These are phyloP conservation scores for Trichoderma lentiforme DNA, from an alignment of 2,329 filamentous ascomycete species.

Conservation along the genomic window DNA sequence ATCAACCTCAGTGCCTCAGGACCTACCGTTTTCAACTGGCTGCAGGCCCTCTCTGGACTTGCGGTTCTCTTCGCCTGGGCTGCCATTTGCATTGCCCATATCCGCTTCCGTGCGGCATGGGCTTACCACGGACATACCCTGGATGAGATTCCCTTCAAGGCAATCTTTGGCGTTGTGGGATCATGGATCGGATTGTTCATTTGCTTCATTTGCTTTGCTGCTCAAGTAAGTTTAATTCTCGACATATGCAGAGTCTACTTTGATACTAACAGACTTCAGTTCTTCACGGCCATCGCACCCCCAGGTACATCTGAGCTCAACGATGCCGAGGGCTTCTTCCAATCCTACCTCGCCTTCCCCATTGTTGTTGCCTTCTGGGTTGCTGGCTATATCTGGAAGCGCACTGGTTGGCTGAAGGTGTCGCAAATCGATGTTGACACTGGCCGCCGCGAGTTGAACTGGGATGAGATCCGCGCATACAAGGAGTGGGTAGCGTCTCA, in stretches of 20 bases:
- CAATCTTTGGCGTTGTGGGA: constrained; percentile 57
- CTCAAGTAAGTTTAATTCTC: constrained; percentile 38
- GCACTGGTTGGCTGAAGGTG: constrained; percentile 54
- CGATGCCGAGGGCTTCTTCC: constrained; percentile 51
- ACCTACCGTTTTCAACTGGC: constrained; percentile 58
- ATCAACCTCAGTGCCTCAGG: constrained; percentile 46
- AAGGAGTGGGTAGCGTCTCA: constrained; percentile 45
- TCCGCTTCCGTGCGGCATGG: constrained; percentile 66
- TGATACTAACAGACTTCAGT: constrained; percentile 26
- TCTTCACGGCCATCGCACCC: constrained; percentile 48
- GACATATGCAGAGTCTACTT: constrained; percentile 15
- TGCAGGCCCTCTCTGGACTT: constrained; percentile 61
- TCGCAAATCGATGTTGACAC: constrained; percentile 65
- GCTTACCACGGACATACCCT: constrained; percentile 52
- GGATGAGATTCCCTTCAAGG: constrained; percentile 63
- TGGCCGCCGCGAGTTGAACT: constrained; percentile 62
- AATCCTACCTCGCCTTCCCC: constrained; percentile 50
- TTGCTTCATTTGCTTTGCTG: constrained; percentile 51
- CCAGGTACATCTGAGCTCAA: constrained; percentile 30
- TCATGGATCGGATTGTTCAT: constrained; percentile 60
- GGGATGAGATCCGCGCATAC: constrained; percentile 57
- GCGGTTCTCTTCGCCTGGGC: constrained; percentile 64
- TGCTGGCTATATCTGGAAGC: constrained; percentile 62
- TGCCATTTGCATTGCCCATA: constrained; percentile 62
- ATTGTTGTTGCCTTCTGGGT: constrained; percentile 54